Conservation (phyloP, 306 rosid genomes). For the Cucurbita ficifolia region DNA sequence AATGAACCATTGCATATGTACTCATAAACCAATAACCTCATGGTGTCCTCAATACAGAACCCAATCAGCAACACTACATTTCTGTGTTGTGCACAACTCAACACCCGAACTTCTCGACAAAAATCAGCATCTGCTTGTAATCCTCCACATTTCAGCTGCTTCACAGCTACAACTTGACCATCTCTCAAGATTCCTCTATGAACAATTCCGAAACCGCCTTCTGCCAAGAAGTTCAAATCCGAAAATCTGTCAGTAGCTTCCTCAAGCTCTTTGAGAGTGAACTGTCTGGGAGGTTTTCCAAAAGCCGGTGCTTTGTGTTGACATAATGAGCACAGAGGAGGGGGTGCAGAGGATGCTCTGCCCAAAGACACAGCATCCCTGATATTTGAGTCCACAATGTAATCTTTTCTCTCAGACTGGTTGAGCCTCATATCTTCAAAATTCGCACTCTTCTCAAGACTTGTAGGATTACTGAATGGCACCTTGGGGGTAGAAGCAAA, state of each 20-base stretch:
- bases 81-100: constrained; percentile 98
- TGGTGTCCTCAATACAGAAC: constrained; percentile 50
- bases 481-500: constrained; percentile 38
- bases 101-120: constrained; percentile 70
- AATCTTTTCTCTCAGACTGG: constrained; percentile 27
- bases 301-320: constrained; percentile 76
- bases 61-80: constrained; percentile 84
- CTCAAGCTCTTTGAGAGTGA: constrained; percentile 54
- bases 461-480: constrained; percentile 17
- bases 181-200: constrained; percentile 65
- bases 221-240: constrained; percentile 52
- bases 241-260: constrained; percentile 74
- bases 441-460: neutral
- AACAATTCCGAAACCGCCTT: constrained; percentile 80
- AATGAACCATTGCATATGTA: constrained; percentile 77
- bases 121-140: constrained; percentile 77
- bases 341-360: constrained; percentile 57
- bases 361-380: constrained; percentile 58
- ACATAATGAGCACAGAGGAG: constrained; percentile 81
- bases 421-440: constrained; percentile 14
- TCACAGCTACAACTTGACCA: constrained; percentile 88
- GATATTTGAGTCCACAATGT: constrained; percentile 27
- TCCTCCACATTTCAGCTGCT: constrained; percentile 72
- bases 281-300: constrained; percentile 88
- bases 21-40: constrained; percentile 76